Conservation (phyloP, 208 protist genomes). For the Trypanosoma vivax region DNA sequence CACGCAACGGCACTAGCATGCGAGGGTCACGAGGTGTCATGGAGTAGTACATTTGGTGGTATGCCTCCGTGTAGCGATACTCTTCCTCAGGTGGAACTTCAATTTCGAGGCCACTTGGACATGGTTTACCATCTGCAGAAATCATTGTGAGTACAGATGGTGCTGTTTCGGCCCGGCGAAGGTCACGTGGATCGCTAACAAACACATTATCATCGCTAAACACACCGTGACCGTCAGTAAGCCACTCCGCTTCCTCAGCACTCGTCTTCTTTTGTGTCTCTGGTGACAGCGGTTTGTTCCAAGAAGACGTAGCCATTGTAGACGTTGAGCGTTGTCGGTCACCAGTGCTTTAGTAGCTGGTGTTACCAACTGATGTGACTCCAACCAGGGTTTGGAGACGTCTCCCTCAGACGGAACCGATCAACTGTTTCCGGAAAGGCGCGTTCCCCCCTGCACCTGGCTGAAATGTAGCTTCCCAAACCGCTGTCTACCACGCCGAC, state of each 20-base stretch:
- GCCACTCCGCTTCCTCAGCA: conserved; percentile 14
- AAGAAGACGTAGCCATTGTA: neutral
- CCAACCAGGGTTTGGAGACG: too few species aligned
- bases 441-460: too few species aligned
- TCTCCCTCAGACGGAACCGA: too few species aligned
- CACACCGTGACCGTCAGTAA: conserved; percentile 19
- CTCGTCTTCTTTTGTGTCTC: conserved; percentile 1
- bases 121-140: conserved; percentile 43
- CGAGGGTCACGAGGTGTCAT: conserved; percentile 74
- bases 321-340: too few species aligned
- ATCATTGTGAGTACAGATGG: conserved; percentile 70
- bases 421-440: too few species aligned
- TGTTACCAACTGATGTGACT: too few species aligned
- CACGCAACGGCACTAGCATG: conserved; percentile 65
- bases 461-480: too few species aligned
- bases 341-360: too few species aligned
- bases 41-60: conserved; percentile 74
- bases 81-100: conserved; percentile 53
- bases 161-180: conserved; percentile 68
- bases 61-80: conserved; percentile 80
- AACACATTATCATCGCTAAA: conserved; percentile 28
- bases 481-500: too few species aligned
- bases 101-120: conserved; percentile 34
- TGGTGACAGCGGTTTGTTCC: neutral
- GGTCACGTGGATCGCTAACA: conserved; percentile 48